A percentile compares a stretch with the other conserved stretches of the same genome.
Evolutionary conservation across 1,284 basidiomycete species (phyloP).

Genomic region (Rhodofomes roseus): DNA sequence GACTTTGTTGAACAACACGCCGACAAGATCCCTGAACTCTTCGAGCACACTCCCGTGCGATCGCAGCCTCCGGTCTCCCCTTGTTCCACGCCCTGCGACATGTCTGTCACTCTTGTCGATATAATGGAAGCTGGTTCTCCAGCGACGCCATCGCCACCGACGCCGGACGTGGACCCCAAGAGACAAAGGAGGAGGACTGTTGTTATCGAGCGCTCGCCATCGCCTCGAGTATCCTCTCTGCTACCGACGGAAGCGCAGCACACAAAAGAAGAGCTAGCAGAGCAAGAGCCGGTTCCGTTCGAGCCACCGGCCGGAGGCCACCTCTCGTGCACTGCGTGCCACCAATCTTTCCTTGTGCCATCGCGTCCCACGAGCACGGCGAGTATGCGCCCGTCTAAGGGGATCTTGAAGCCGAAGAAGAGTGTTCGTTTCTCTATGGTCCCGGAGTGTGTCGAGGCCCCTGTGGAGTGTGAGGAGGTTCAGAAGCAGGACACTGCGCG

Average conservation of each 20-base stretch:
- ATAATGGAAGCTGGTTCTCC: slow-evolving; percentile 6
- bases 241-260: not conserved
- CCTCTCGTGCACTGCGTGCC: slow-evolving; percentile 6
- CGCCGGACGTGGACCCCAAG: slow-evolving; percentile 9
- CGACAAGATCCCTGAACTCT: not conserved
- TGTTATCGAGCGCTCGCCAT: slow-evolving; percentile 26
- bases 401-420: slow-evolving; percentile 35
- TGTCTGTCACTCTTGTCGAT: slow-evolving; percentile 13
- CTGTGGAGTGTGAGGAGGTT: slow-evolving; percentile 7
- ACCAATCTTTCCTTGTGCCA: slow-evolving; percentile 11
- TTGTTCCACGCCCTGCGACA: slow-evolving; percentile 12
- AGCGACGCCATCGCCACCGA: not conserved
- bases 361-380: slow-evolving; percentile 21
- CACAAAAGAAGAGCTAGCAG: slow-evolving; percentile 11
- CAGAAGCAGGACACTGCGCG: not conserved
- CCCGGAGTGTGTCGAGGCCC: slow-evolving; percentile 24
- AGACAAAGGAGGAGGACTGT: slow-evolving; percentile 27
- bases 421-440: slow-evolving; percentile 32
- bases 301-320: slow-evolving; percentile 14
- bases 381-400: slow-evolving; percentile 24
- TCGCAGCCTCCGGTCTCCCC: slow-evolving; percentile 5
- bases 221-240: not conserved
- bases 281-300: slow-evolving; percentile 23
- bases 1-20: slow-evolving; percentile 20
- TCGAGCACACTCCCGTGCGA: slow-evolving; percentile 8